A percentile compares a stretch with the other conserved stretches of the same genome.
Evolutionary conservation across 2,329 filamentous ascomycete genomes (phyloP).

Genomic region (Talaromyces piceae): DNA sequence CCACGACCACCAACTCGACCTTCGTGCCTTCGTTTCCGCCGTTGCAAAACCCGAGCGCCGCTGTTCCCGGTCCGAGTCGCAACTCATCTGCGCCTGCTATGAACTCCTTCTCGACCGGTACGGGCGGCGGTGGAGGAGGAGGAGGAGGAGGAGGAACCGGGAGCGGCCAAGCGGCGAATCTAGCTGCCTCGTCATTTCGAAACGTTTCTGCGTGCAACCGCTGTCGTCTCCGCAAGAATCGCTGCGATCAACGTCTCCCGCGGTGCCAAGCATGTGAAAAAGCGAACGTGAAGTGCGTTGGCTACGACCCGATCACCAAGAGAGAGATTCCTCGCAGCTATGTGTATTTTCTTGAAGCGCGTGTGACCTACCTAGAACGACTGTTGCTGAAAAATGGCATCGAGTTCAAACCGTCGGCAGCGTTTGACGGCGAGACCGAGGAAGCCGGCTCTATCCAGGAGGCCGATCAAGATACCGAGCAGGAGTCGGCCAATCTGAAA

Average conservation of each 20-base stretch:
- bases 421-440: conserved; percentile 47
- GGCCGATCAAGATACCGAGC: conserved; percentile 19
- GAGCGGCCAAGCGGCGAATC: conserved; percentile 16
- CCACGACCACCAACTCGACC: no score
- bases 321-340: conserved; percentile 88
- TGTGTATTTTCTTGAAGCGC: conserved; percentile 87
- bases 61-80: not conserved
- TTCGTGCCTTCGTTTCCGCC: conserved; percentile 15
- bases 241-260: conserved; percentile 87
- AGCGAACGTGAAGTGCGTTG: conserved; percentile 82
- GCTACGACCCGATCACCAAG: conserved; percentile 95
- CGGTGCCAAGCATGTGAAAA: conserved; percentile 90
- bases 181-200: conserved; percentile 52
- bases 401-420: conserved; percentile 60
- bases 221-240: conserved; percentile 85
- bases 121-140: conserved; percentile 10
- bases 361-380: conserved; percentile 74
- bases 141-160: conserved; percentile 10
- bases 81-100: conserved; percentile 8
- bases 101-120: conserved; percentile 15
- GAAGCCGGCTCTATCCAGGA: conserved; percentile 17
- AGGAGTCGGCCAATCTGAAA: conserved; percentile 12
- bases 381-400: conserved; percentile 64
- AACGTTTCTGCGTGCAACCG: conserved; percentile 94
- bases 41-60: conserved; percentile 5